Evolutionary conservation across 176 grass and related monocot species (phyloP).

Genomic region (Juncus inflexus): DNA sequence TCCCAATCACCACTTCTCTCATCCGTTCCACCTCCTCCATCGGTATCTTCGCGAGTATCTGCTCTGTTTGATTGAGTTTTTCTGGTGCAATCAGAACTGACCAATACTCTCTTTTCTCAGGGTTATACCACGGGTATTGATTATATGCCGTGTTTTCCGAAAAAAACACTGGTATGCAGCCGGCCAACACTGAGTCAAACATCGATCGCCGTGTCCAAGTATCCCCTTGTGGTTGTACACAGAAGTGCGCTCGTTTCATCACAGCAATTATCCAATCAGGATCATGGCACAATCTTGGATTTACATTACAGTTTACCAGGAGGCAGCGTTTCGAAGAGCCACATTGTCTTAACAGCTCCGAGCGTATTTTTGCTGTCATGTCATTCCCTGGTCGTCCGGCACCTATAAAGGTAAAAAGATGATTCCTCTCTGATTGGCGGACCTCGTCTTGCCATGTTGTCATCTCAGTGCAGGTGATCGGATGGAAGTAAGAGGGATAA

Average conservation of each 20-base stretch:
- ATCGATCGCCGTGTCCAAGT: slow-evolving; percentile 46
- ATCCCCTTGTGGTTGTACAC: slow-evolving; percentile 54
- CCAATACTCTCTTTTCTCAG: slow-evolving; percentile 11
- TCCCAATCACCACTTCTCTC: slow-evolving; percentile 19
- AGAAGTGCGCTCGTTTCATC: slow-evolving; percentile 47
- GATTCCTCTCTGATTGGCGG: background rate
- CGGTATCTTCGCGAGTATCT: slow-evolving; percentile 13
- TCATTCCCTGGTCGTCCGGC: background rate
- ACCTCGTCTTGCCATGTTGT: slow-evolving; percentile 25
- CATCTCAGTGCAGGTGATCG: slow-evolving; percentile 2
- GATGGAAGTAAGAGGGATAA: slow-evolving; percentile 37
- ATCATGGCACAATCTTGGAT: too few species aligned
- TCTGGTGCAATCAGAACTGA: slow-evolving; percentile 16
- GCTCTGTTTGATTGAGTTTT: slow-evolving; percentile 7
- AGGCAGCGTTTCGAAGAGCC: slow-evolving; percentile 16
- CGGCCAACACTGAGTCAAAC: slow-evolving; percentile 50
- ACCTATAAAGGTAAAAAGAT: slow-evolving; percentile 22
- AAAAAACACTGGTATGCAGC: slow-evolving; percentile 56
- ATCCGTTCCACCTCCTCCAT: slow-evolving; percentile 8
- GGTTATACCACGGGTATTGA: slow-evolving; percentile 55
- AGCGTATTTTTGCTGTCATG: background rate
- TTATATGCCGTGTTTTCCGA: slow-evolving; percentile 35
- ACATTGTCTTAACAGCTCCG: slow-evolving; percentile 12
- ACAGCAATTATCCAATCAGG: too few species aligned
- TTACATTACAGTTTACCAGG: slow-evolving; percentile 18